A percentile compares a stretch with the other conserved stretches of the same genome.
Evolutionary conservation across 2,329 filamentous ascomycete species (phyloP).

Genomic region (Ceratocystis colombiana): DNA sequence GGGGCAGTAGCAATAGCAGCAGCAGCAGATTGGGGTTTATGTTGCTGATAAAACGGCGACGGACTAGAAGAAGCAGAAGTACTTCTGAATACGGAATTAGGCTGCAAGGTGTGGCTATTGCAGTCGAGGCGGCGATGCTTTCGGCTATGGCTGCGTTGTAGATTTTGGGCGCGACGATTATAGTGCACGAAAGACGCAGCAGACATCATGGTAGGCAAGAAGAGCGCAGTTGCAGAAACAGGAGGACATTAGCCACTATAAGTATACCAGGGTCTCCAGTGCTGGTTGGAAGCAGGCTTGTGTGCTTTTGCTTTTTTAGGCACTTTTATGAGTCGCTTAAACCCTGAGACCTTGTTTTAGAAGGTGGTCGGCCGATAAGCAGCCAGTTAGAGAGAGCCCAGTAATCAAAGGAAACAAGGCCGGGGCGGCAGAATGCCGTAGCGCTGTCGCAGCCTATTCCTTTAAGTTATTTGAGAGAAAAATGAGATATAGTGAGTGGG

Average conservation of each 20-base stretch:
- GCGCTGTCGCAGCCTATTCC: constrained; percentile 15
- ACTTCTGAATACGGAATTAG: constrained; percentile 2
- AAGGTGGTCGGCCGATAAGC: constrained; percentile 20
- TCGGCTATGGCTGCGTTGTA: background rate
- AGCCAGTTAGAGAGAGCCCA: background rate
- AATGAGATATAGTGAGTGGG: background rate
- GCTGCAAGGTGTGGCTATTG: background rate
- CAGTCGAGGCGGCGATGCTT: background rate
- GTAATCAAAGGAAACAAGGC: constrained; percentile 10
- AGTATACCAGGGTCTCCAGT: constrained; percentile 9
- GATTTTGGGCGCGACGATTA: constrained; percentile 13
- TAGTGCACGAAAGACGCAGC: constrained; percentile 28
- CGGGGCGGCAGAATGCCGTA: constrained; percentile 20
- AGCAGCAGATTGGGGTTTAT: constrained; percentile 12
- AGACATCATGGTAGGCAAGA: constrained; percentile 27
- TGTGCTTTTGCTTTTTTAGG: constrained; percentile 14
- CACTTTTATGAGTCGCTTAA: constrained; percentile 12
- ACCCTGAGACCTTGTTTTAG: constrained; percentile 17
- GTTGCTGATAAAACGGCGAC: constrained; percentile 7
- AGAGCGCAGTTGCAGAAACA: background rate
- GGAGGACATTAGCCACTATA: constrained; percentile 24
- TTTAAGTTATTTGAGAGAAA: constrained; percentile 11
- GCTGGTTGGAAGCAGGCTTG: constrained; percentile 8
- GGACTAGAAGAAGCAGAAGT: constrained; percentile 7
- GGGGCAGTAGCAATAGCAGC: background rate